Conservation (phyloP, 139 green algal genomes). For the Spirogloea muscicola region DNA sequence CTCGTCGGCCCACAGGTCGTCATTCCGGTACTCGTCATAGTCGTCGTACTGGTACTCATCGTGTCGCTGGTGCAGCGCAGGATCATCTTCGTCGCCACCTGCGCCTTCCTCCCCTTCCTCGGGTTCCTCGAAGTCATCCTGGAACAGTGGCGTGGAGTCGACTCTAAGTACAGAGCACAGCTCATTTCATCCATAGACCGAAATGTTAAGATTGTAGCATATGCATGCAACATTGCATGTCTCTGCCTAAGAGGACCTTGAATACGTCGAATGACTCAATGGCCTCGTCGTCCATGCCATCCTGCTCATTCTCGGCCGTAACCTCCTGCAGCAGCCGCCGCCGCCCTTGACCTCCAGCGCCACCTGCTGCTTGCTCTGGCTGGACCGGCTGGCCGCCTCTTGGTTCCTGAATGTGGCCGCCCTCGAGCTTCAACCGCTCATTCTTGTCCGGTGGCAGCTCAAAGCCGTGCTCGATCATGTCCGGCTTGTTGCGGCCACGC, state of each 20-base stretch:
- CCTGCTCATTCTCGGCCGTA: no score
- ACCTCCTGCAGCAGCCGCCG: no score
- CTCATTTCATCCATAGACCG: neutral
- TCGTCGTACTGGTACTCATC: slow-evolving; percentile 45
- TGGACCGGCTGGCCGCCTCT: no score
- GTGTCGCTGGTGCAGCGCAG: slow-evolving; percentile 26
- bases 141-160: neutral
- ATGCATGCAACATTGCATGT: neutral
- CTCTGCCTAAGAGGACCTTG: slow-evolving; percentile 4
- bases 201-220: neutral
- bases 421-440: no score
- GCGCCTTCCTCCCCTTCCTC: slow-evolving; percentile 1
- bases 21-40: slow-evolving; percentile 40
- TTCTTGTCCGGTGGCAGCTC: no score
- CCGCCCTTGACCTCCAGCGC: no score
- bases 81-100: slow-evolving; percentile 13
- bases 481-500: no score
- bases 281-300: slow-evolving; percentile 67
- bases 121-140: slow-evolving; percentile 13
- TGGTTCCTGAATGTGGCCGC: no score
- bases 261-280: slow-evolving; percentile 60
- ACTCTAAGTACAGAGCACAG: neutral
- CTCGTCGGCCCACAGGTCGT: slow-evolving; percentile 46
- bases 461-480: no score
- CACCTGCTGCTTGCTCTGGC: no score